Conservation (phyloP, 2,329 filamentous ascomycete species). For the Colletotrichum tabaci region DNA sequence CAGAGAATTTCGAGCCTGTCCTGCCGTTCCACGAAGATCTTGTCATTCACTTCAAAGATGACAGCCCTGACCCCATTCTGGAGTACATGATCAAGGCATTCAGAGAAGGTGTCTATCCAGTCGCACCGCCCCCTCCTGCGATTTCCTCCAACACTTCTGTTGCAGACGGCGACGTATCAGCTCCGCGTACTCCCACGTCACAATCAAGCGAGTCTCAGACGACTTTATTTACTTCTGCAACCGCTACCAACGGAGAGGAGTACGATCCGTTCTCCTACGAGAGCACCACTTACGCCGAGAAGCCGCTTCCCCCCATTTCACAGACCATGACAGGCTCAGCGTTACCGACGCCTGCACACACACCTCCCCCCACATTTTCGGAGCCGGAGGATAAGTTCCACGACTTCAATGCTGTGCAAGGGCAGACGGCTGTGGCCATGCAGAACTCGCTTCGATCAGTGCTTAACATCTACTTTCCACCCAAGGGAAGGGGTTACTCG, state of each 20-base stretch:
- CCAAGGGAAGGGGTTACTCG: slow-evolving; percentile 61
- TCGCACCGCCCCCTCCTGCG: slow-evolving; percentile 29
- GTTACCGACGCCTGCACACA: slow-evolving; percentile 61
- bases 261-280: slow-evolving; percentile 64
- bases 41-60: slow-evolving; percentile 67
- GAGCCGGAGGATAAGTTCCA: slow-evolving; percentile 58
- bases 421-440: slow-evolving; percentile 65
- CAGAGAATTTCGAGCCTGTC: slow-evolving; percentile 59
- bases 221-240: slow-evolving; percentile 19
- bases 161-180: slow-evolving; percentile 28
- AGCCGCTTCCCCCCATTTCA: slow-evolving; percentile 11
- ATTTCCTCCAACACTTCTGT: slow-evolving; percentile 13
- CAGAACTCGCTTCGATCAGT: slow-evolving; percentile 72
- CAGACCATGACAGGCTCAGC: slow-evolving; percentile 48
- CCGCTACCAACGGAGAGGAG: slow-evolving; percentile 50
- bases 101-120: slow-evolving; percentile 55
- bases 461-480: slow-evolving; percentile 66
- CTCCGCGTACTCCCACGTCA: slow-evolving; percentile 21
- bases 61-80: slow-evolving; percentile 58
- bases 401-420: slow-evolving; percentile 58
- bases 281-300: slow-evolving; percentile 6
- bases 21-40: slow-evolving; percentile 70
- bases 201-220: slow-evolving; percentile 23
- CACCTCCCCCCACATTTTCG: slow-evolving; percentile 55
- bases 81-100: slow-evolving; percentile 65